phyloP scores from a whole-genome alignment of 148 eudicot genomes.

The Cornus controversa region DNA sequence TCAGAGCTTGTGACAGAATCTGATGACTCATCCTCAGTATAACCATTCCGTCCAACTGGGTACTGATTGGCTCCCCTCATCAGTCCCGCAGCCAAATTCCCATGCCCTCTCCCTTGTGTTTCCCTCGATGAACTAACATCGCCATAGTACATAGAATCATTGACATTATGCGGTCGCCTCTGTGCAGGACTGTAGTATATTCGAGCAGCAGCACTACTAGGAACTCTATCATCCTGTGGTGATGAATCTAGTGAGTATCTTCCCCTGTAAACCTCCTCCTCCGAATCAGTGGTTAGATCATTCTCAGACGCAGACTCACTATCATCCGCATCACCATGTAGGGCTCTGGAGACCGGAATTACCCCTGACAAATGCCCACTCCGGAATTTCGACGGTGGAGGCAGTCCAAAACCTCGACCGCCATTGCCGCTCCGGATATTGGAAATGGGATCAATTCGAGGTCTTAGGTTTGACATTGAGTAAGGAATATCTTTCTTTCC shows the following conservation, averaged over 20 bases:
- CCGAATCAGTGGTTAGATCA: constrained; percentile 58
- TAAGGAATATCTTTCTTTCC: constrained; percentile 42
- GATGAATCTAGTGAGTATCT: constrained; percentile 76
- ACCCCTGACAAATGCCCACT: constrained; percentile 64
- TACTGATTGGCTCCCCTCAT: constrained; percentile 46
- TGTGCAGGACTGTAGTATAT: constrained; percentile 36
- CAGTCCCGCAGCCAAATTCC: constrained; percentile 26
- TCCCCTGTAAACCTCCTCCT: constrained; percentile 70
- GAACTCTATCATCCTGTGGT: constrained; percentile 63
- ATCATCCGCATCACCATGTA: constrained; percentile 41
- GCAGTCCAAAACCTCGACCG: constrained; percentile 56
- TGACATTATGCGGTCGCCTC: constrained; percentile 40
- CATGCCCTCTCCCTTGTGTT: constrained; percentile 33
- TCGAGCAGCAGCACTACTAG: constrained; percentile 17
- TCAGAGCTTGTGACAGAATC: constrained; percentile 76
- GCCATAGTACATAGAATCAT: constrained; percentile 64
- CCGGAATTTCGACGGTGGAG: constrained; percentile 61
- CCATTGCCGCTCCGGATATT: constrained; percentile 21
- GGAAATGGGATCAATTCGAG: constrained; percentile 47
- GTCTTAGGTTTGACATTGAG: constrained; percentile 37
- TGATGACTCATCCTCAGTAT: constrained; percentile 54
- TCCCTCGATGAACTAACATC: constrained; percentile 84
- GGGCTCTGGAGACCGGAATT: constrained; percentile 37
- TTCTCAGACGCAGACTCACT: constrained; percentile 53
- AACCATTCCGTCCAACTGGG: constrained; percentile 35